Evolutionary conservation across 179 eudicot species (phyloP).

Genomic region (Beta macrorhiza): DNA sequence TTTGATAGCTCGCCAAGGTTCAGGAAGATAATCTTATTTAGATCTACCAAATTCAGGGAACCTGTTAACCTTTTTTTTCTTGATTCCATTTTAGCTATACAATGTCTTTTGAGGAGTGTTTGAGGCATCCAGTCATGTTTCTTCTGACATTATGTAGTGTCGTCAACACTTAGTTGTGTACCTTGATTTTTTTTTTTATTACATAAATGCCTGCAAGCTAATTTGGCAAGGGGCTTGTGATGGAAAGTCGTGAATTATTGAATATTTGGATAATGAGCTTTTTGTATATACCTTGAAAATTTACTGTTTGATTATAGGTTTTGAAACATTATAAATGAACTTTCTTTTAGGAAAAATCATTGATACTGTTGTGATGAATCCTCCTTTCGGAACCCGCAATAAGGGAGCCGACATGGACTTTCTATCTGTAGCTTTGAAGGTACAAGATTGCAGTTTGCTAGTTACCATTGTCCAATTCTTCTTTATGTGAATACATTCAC

Average conservation of each 20-base stretch:
- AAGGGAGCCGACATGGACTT: constrained; percentile 97
- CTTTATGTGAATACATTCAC: neutral
- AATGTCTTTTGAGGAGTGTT: neutral
- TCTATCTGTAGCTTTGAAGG: constrained; percentile 70
- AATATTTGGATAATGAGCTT: neutral
- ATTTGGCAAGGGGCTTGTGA: neutral
- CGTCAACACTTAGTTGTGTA: neutral
- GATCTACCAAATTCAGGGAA: neutral
- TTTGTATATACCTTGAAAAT: neutral
- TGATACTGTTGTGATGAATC: constrained; percentile 95
- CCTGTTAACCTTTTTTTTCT: neutral
- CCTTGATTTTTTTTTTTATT: neutral
- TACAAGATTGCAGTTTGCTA: constrained; percentile 19
- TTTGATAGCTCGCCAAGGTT: neutral
- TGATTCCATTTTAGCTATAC: neutral
- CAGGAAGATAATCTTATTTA: neutral
- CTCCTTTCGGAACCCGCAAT: constrained; percentile 92
- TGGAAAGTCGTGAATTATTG: neutral
- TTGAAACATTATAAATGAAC: constrained; percentile 15
- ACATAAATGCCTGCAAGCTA: neutral
- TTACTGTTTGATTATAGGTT: neutral
- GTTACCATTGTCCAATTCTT: neutral
- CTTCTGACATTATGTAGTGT: neutral
- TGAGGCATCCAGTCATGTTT: neutral
- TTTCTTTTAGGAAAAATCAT: constrained; percentile 47